These are phyloP conservation scores for Trichomonascaceae sp. DNA, from an alignment of 1,139 yeast species.

Conservation along the genomic window DNA sequence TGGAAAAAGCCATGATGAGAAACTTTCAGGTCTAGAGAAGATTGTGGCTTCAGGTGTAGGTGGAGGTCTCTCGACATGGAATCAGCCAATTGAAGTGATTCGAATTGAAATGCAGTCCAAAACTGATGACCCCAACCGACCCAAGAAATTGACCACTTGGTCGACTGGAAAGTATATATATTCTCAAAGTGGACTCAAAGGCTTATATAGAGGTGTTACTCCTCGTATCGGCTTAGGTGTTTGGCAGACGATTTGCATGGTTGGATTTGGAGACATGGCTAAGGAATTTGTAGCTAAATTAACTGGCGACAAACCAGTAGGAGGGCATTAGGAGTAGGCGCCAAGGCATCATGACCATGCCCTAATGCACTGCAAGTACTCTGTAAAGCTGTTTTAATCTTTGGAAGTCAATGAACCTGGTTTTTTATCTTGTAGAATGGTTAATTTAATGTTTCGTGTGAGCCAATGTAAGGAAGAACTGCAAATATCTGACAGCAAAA, in stretches of 20 bases:
- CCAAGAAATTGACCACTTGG: constrained; percentile 78
- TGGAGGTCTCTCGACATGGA: constrained; percentile 98
- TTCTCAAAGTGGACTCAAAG: constrained; percentile 74
- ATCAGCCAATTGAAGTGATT: constrained; percentile 96
- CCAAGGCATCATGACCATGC: background rate
- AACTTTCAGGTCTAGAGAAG: constrained; percentile 70
- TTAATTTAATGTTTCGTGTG: too few species aligned
- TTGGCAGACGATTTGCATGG: constrained; percentile 99
- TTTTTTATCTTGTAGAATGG: too few species aligned
- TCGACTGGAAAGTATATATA: constrained; percentile 80
- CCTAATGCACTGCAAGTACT: too few species aligned
- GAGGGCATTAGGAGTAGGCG: constrained; percentile 30
- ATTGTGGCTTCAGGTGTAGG: constrained; percentile 84
- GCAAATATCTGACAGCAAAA: too few species aligned
- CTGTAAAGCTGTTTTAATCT: background rate
- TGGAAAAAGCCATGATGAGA: constrained; percentile 54
- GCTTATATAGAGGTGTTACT: constrained; percentile 92
- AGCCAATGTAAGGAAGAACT: too few species aligned
- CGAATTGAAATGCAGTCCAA: constrained; percentile 97
- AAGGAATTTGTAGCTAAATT: constrained; percentile 55
- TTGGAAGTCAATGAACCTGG: too few species aligned
- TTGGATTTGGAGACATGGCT: constrained; percentile 94
- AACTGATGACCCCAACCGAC: constrained; percentile 90
- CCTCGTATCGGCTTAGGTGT: constrained; percentile 95
- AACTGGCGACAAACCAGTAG: constrained; percentile 51